Percentiles rank a stretch among this genome's conserved stretches.
Conservation (phyloP, 2,329 filamentous ascomycete genomes). For the Hirsutella rhossiliensis region DNA sequence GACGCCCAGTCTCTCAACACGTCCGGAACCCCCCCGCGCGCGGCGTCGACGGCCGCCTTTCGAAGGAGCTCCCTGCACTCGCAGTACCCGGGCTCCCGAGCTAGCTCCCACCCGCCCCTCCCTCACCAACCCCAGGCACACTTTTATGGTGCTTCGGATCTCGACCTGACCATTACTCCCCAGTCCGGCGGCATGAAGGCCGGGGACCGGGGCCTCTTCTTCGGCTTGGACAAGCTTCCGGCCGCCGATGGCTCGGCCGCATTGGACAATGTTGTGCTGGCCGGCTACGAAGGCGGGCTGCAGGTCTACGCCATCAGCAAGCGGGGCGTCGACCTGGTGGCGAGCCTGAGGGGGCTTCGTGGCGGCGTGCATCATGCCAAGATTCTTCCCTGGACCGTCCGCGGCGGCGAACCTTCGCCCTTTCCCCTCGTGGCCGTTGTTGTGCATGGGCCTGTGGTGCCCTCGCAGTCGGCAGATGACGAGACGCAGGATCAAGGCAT, state of each 20-base stretch:
- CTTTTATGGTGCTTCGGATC: slow-evolving; percentile 63
- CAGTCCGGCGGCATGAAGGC: slow-evolving; percentile 45
- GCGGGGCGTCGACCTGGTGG: slow-evolving; percentile 56
- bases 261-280: slow-evolving; percentile 55
- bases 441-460: slow-evolving; percentile 62
- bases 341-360: slow-evolving; percentile 61
- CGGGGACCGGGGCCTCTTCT: slow-evolving; percentile 63
- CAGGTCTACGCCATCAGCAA: slow-evolving; percentile 65
- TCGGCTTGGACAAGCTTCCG: slow-evolving; percentile 67
- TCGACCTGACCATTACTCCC: slow-evolving; percentile 55
- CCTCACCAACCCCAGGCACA: slow-evolving; percentile 67
- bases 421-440: slow-evolving; percentile 70
- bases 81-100: slow-evolving; percentile 33
- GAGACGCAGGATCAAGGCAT: slow-evolving; percentile 23
- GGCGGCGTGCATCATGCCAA: slow-evolving; percentile 76
- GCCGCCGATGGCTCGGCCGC: slow-evolving; percentile 23
- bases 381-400: slow-evolving; percentile 58
- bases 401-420: slow-evolving; percentile 38
- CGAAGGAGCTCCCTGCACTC: slow-evolving; percentile 40
- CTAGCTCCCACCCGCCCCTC: slow-evolving; percentile 43
- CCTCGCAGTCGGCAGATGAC: slow-evolving; percentile 23
- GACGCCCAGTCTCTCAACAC: slow-evolving; percentile 29
- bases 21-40: slow-evolving; percentile 25
- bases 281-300: slow-evolving; percentile 70
- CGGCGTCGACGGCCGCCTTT: slow-evolving; percentile 18